Base-by-base conservation (phyloP, 768 basidiomycete species). In the Panaeolus cyanescens region DNA sequence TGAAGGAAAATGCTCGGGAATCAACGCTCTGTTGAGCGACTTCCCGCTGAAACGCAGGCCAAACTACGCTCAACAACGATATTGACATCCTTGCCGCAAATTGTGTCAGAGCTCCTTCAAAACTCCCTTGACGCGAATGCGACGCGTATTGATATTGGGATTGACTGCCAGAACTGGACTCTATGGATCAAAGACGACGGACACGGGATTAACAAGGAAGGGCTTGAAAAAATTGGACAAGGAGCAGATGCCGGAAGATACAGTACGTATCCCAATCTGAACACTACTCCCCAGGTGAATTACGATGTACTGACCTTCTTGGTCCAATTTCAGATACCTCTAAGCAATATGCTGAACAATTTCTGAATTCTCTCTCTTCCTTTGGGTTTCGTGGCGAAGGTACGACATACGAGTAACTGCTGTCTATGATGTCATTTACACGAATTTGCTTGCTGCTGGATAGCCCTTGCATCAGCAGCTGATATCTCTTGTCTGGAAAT, bases 381-480 rank as follows among this genome's bases (percentile, higher is more conserved):
- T 96, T 95, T 75, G 95, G 96, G 0, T 96, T 94, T 75, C 86
- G 96, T 66, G 95, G 96, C 34, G 96, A 98, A 90, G 95, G 95
- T 92, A 67, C 7, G 2, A 9, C 39, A 40, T 25, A 50, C 45
- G 4, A 8, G 25, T 50, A 55, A 34, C 19, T 42, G 36, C 32
- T 45, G 55, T 63, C 36, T 34, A 22, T 9, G 45, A 37, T 42
- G 31, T 31, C 22, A 59, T 19, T 37, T 33, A 30, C 42, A 12
- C 30, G 31, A 13, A 54, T 31, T 59, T 63, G 42, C 36, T 28
- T 31, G n/a, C n/a, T 54, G 62, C 19, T 8, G 33, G 28, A 50
- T 64, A 96, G 96, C 95, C 3, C 74, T 97, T 56, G 90, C 93
- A 17, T 96, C 95, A 53, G 85, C 89, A 59, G 90, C 89, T 32